A percentile compares a stretch with the other conserved stretches of the same genome.
These are phyloP conservation scores for Paraphaeosphaeria sporulosa DNA, from an alignment of 2,329 filamentous ascomycete species.

Conservation along the genomic window DNA sequence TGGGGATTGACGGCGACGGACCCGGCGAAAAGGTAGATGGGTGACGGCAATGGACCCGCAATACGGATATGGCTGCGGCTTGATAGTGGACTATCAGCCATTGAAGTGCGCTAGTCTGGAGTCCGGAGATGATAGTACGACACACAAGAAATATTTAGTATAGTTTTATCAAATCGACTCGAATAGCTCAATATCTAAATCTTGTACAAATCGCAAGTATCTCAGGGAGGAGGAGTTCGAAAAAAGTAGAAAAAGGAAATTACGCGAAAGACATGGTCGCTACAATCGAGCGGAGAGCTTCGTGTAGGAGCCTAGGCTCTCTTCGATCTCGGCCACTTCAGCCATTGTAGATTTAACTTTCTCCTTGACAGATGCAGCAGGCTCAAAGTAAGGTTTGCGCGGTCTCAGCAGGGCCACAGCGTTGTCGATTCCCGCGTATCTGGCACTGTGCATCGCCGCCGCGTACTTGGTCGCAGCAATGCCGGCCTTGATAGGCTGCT, in stretches of 20 bases:
- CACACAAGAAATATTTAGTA: not conserved
- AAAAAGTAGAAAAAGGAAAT: not conserved
- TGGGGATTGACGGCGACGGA: not conserved
- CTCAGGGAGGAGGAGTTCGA: not conserved
- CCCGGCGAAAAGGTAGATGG: not conserved
- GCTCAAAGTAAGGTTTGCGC: slow-evolving; percentile 27
- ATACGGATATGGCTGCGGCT: not conserved
- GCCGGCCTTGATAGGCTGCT: slow-evolving; percentile 69
- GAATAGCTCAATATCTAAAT: not conserved
- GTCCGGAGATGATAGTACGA: not conserved
- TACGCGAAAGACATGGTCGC: not conserved
- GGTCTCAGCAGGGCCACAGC: slow-evolving; percentile 25
- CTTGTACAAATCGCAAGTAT: not conserved
- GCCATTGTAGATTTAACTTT: slow-evolving; percentile 24
- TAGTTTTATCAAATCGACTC: not conserved
- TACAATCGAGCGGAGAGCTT: slow-evolving; percentile 1
- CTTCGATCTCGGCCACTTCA: slow-evolving; percentile 29
- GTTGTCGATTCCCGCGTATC: slow-evolving; percentile 58
- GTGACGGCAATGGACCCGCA: slow-evolving; percentile 7
- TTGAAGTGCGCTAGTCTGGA: not conserved
- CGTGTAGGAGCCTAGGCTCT: slow-evolving; percentile 22
- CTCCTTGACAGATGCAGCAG: slow-evolving; percentile 19
- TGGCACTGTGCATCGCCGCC: slow-evolving; percentile 65
- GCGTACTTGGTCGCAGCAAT: slow-evolving; percentile 73
- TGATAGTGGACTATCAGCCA: not conserved